Base-by-base conservation (phyloP, 768 basidiomycete species). In the Dentipellis fragilis region DNA sequence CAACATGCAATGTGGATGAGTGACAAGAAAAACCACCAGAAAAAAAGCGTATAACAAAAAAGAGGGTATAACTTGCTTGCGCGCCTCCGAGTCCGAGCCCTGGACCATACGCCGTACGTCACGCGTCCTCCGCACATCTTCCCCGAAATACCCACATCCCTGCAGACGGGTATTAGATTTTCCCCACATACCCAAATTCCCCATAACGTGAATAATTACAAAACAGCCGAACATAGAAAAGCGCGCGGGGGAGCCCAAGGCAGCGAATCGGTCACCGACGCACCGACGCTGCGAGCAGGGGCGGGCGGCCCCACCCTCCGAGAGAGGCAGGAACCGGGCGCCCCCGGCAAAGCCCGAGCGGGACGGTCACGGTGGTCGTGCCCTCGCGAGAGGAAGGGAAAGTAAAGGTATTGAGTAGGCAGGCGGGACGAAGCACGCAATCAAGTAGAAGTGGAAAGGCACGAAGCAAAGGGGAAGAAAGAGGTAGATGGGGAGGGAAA, bases 101-200 rank as follows among this genome's bases (percentile, higher is more conserved):
- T n/a, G n/a, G n/a, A n/a, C n/a, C n/a, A n/a, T n/a, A n/a, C n/a
- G n/a, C n/a, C n/a, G n/a, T n/a, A n/a, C n/a, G n/a, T n/a, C n/a
- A 42, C 12, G 11, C 40, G 17, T 16, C 14, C 40, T 42, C 17
- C 40, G 8, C 40, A 39, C 49, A 29, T n/a, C 12, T 34, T 34
- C 46, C 29, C 29, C 29, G 29, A 29, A 29, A 29, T 6, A 29
- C 29, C 29, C 3, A 29, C 42, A 45, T 45, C 60, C 63, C 63
- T 64, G 49, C 54, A 48, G 60, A 63, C 62, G 66, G 67, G 68
- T 68, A 69, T 71, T 64, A 68, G 65, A 68, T 59, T 59, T 65
- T 66, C 63, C 65, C 65, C 66, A 63, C 56, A 62, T 64, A 66
- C 67, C 70, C 64, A 66, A 66, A 63, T 65, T 66, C 64, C 47